Conservation (phyloP, 139 green algal genomes). For the Asterochloris sp. region DNA sequence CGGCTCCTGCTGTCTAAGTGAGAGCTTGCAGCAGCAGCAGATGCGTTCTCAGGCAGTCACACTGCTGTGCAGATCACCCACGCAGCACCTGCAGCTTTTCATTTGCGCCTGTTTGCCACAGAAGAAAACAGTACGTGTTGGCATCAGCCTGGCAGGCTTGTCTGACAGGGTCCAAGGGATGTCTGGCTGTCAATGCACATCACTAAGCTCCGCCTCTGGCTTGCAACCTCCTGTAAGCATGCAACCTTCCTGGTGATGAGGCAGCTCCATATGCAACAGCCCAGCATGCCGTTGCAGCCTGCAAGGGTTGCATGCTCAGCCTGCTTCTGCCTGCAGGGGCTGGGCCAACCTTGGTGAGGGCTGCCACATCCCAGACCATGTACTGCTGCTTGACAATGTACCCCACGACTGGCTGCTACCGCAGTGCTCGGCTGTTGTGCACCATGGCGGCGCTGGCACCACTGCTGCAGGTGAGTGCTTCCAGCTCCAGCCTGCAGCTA, state of each 20-base stretch:
- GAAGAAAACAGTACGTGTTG: too few species aligned
- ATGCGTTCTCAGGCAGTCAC: neutral
- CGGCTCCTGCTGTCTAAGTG: conserved; percentile 19
- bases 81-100: too few species aligned
- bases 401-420: conserved; percentile 67
- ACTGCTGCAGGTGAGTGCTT: conserved; percentile 22
- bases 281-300: too few species aligned
- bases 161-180: too few species aligned
- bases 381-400: conserved; percentile 24
- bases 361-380: conserved; percentile 2
- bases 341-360: conserved; percentile 26
- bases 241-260: too few species aligned
- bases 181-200: too few species aligned
- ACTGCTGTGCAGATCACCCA: too few species aligned
- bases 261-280: too few species aligned
- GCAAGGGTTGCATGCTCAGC: neutral
- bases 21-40: neutral
- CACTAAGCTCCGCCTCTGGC: too few species aligned
- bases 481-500: neutral
- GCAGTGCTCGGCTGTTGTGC: conserved; percentile 52
- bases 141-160: too few species aligned
- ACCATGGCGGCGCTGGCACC: conserved; percentile 79
- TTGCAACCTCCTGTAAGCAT: too few species aligned
- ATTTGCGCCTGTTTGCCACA: too few species aligned
- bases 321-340: neutral